phyloP scores from a whole-genome alignment of 2,329 filamentous ascomycete species.

The Diaporthe humulicola region DNA sequence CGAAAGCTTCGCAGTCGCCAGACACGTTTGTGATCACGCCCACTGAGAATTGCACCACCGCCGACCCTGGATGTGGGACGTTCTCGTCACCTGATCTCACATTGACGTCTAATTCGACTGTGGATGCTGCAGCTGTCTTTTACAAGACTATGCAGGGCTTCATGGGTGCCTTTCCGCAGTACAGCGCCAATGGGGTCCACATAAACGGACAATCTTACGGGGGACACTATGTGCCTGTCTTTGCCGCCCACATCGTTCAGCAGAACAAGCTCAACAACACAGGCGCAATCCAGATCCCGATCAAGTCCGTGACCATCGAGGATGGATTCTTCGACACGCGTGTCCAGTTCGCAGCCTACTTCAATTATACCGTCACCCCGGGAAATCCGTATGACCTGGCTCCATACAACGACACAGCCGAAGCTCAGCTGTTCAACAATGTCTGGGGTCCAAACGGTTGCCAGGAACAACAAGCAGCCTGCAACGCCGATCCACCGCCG shows the following conservation, averaged over 20 bases:
- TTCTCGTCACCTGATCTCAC: conserved; percentile 52
- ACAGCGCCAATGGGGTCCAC: conserved; percentile 18
- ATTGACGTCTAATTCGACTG: conserved; percentile 14
- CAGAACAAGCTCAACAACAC: conserved; percentile 53
- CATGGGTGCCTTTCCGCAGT: conserved; percentile 10
- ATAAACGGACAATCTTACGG: conserved; percentile 64
- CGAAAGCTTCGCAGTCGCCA: conserved; percentile 43
- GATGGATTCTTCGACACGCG: conserved; percentile 56
- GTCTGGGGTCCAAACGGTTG: conserved; percentile 12
- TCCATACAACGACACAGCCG: background rate
- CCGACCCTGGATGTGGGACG: conserved; percentile 54
- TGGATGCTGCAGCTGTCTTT: conserved; percentile 18
- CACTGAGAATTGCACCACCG: conserved; percentile 51
- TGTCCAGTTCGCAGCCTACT: conserved; percentile 35
- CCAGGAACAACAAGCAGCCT: conserved; percentile 9
- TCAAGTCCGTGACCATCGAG: conserved; percentile 60
- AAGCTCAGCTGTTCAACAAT: conserved; percentile 16
- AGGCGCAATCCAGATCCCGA: conserved; percentile 53
- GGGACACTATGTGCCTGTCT: conserved; percentile 61
- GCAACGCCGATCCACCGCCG: conserved; percentile 6
- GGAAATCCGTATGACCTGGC: conserved; percentile 10
- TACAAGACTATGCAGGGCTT: conserved; percentile 23
- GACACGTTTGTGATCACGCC: conserved; percentile 10
- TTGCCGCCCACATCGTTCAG: conserved; percentile 57
- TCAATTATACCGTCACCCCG: conserved; percentile 1